phyloP scores from a whole-genome alignment of 805 yeast species.

The Metschnikowia baotianmanensis region DNA sequence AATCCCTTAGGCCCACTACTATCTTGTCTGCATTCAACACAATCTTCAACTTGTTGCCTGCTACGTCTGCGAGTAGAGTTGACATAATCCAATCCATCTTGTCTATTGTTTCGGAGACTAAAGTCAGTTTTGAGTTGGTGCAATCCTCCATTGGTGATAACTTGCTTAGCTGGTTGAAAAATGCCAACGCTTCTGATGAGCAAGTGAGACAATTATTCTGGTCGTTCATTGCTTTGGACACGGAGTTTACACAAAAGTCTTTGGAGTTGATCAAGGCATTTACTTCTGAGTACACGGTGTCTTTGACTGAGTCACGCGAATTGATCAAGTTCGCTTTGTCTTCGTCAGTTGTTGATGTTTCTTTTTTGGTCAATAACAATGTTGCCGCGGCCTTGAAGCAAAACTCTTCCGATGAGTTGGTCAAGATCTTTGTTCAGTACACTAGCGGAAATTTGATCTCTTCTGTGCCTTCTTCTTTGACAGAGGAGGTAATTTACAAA shows the following conservation, averaged over 20 bases:
- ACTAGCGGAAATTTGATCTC: constrained; percentile 35
- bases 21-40: constrained; percentile 40
- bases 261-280: constrained; percentile 37
- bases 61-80: constrained; percentile 30
- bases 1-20: constrained; percentile 40
- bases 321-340: constrained; percentile 38
- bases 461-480: constrained; percentile 22
- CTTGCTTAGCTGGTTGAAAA: constrained; percentile 35
- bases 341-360: constrained; percentile 37
- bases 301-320: constrained; percentile 25
- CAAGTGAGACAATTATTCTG: constrained; percentile 34
- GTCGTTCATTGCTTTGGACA: constrained; percentile 38
- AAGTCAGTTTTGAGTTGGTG: constrained; percentile 32
- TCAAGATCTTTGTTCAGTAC: constrained; percentile 30
- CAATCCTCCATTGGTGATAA: constrained; percentile 36
- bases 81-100: constrained; percentile 33
- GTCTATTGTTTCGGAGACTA: constrained; percentile 28
- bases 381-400: constrained; percentile 33
- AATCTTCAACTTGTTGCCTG: constrained; percentile 42
- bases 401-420: constrained; percentile 28
- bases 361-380: constrained; percentile 42
- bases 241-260: constrained; percentile 26
- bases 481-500: constrained; percentile 30
- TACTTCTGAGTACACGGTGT: constrained; percentile 27
- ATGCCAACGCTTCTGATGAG: constrained; percentile 30